These are phyloP conservation scores for Naganishia sp. DNA, from an alignment of 1,284 basidiomycete species.

Conservation along the genomic window DNA sequence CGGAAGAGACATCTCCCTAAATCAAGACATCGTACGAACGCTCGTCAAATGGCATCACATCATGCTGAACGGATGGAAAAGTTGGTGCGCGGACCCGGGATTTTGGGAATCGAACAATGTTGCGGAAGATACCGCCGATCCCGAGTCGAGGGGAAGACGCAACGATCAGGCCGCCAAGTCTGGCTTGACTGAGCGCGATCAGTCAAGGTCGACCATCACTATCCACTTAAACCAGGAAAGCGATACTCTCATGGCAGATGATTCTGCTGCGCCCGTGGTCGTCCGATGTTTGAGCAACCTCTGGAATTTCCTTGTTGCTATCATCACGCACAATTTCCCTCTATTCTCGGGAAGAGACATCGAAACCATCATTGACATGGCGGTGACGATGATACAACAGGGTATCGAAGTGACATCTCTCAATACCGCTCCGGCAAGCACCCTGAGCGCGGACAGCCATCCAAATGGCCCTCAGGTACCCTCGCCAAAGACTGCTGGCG, in stretches of 20 bases:
- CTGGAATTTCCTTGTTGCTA: constrained; percentile 43
- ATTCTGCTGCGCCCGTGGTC: neutral
- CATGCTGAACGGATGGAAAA: constrained; percentile 11
- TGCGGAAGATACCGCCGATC: neutral
- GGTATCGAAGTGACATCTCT: constrained; percentile 39
- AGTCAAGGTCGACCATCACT: constrained; percentile 18
- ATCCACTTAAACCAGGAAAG: constrained; percentile 19
- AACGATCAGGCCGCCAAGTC: neutral
- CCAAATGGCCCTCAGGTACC: neutral
- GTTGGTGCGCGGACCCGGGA: constrained; percentile 20
- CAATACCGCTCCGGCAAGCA: constrained; percentile 5
- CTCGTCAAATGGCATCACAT: constrained; percentile 20
- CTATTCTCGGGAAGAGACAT: constrained; percentile 48
- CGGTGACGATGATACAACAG: constrained; percentile 42
- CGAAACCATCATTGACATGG: constrained; percentile 42
- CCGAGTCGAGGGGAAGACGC: constrained; percentile 6
- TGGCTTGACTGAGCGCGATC: constrained; percentile 8
- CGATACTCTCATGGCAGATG: neutral
- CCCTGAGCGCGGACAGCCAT: constrained; percentile 18
- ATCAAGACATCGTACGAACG: constrained; percentile 17
- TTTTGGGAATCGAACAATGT: neutral
- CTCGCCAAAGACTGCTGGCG: constrained; percentile 28
- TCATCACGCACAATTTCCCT: constrained; percentile 44
- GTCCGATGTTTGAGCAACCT: constrained; percentile 28
- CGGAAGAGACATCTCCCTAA: constrained; percentile 23